phyloP scores from a whole-genome alignment of 352 stramenopile genomes.

The Phytophthora capsici region DNA sequence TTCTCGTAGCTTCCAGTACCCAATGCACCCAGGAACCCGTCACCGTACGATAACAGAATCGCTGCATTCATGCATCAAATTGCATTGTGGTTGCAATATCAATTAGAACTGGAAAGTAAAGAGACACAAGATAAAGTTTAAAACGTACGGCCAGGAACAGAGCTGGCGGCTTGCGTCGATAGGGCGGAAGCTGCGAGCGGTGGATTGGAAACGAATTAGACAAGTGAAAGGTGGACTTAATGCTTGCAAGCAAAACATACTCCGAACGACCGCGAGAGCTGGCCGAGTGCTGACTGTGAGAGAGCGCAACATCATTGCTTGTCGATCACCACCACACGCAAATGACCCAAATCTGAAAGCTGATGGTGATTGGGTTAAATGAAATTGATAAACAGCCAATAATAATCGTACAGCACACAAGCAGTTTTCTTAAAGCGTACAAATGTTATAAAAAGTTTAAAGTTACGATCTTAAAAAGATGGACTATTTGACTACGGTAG shows the following conservation, averaged over 20 bases:
- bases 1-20: slow-evolving; percentile 73
- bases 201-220: slow-evolving; percentile 1
- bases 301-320: slow-evolving; percentile 31
- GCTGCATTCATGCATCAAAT: slow-evolving; percentile 23
- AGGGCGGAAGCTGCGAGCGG: slow-evolving; percentile 23
- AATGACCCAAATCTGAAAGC: neutral
- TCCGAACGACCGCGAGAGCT: slow-evolving; percentile 20
- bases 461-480: slow-evolving; percentile 17
- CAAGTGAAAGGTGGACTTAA: neutral
- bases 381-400: slow-evolving; percentile 10
- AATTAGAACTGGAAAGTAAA: neutral
- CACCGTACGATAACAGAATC: slow-evolving; percentile 77
- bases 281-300: slow-evolving; percentile 15
- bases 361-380: slow-evolving; percentile 19
- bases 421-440: too few species aligned
- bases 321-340: slow-evolving; percentile 11
- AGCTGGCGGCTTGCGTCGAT: slow-evolving; percentile 26
- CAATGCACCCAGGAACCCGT: slow-evolving; percentile 78
- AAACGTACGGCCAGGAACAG: slow-evolving; percentile 32
- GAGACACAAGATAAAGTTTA: neutral
- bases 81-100: neutral
- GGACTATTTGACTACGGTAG: too few species aligned
- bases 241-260: slow-evolving; percentile 14
- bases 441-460: slow-evolving; percentile 13
- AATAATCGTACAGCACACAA: neutral